phyloP scores from a whole-genome alignment of 257 asterid species.

The Fraxinus quadrangulata region DNA sequence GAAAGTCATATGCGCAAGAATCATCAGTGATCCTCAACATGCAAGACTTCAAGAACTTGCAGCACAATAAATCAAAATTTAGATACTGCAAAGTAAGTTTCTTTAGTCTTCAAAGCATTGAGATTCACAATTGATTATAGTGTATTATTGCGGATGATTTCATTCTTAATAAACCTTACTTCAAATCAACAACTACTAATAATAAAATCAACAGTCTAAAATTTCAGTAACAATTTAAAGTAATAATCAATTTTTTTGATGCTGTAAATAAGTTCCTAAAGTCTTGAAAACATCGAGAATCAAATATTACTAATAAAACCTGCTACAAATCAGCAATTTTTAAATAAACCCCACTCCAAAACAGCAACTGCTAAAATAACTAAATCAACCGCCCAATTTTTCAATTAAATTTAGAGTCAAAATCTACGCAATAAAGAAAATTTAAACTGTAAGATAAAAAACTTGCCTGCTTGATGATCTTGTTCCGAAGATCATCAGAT shows the following conservation, averaged over 20 bases:
- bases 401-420: neutral
- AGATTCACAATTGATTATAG: neutral
- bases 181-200: neutral
- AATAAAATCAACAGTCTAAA: neutral
- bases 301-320: neutral
- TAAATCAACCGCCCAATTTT: neutral
- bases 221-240: neutral
- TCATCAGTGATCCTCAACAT: neutral
- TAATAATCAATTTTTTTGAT: neutral
- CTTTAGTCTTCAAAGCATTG: neutral
- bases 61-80: neutral
- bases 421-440: neutral
- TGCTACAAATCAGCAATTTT: neutral
- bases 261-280: neutral
- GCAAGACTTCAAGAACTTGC: slow-evolving; percentile 4
- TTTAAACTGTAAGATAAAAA: neutral
- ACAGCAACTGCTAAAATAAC: neutral
- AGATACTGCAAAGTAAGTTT: neutral
- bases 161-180: neutral
- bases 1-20: neutral
- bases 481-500: slow-evolving; percentile 68
- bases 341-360: neutral
- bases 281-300: neutral
- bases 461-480: slow-evolving; percentile 74
- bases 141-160: neutral